Percentiles rank a stretch among this genome's conserved stretches.
These are phyloP conservation scores for Crucihimalaya himalaica DNA, from an alignment of 345 rosid genomes.

Conservation along the genomic window DNA sequence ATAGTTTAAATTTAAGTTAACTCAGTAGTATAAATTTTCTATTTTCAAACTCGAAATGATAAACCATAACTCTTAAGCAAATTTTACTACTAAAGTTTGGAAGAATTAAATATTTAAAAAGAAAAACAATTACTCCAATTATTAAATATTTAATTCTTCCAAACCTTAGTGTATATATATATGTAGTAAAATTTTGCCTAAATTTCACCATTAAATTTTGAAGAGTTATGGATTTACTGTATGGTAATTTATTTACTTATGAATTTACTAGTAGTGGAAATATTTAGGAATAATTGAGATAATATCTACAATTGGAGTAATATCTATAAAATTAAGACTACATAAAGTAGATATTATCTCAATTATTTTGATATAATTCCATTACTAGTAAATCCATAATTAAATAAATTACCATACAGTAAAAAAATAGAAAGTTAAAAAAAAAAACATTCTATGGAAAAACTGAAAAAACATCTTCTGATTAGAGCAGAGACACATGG, in stretches of 20 bases:
- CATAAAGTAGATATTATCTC: background rate
- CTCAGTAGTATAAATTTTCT: background rate
- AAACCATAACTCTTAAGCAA: background rate
- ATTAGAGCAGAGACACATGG: constrained; percentile 38
- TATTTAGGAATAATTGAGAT: too few relatives aligned
- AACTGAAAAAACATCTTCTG: constrained; percentile 39
- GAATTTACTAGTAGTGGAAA: too few relatives aligned
- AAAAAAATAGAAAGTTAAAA: constrained; percentile 2
- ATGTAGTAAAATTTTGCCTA: background rate
- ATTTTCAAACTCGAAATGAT: background rate
- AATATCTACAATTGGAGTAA: too few relatives aligned
- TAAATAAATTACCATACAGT: constrained; percentile 23
- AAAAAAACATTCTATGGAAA: constrained; percentile 41
- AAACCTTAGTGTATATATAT: too few relatives aligned
- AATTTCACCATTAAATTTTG: background rate
- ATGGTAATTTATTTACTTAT: too few relatives aligned
- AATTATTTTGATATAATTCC: background rate
- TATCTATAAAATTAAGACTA: too few relatives aligned
- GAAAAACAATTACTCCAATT: too few relatives aligned
- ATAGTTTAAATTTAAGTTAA: background rate
- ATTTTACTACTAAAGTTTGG: background rate
- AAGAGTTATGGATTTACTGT: too few relatives aligned
- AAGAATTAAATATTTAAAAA: background rate
- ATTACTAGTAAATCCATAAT: background rate
- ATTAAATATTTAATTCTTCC: too few relatives aligned